These are phyloP conservation scores for Epichloe uncinata DNA, from an alignment of 2,329 filamentous ascomycete species.

Conservation along the genomic window DNA sequence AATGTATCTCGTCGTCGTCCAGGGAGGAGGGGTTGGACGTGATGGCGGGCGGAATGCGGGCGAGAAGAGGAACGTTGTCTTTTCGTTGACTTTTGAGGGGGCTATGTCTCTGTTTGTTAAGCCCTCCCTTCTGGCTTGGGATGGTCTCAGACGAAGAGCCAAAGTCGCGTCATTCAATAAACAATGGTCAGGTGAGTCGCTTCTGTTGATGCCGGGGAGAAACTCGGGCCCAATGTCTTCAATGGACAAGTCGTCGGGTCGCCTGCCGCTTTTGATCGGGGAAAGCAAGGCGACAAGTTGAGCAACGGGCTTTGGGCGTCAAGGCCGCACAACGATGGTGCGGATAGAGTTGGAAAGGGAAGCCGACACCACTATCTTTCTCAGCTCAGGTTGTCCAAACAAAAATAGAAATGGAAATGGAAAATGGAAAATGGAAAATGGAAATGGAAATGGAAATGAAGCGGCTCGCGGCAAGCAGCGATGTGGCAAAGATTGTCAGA, in stretches of 20 bases:
- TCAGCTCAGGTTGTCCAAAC: neutral
- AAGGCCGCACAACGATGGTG: neutral
- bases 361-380: neutral
- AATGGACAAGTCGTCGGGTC: neutral
- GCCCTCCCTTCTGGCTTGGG: slow-evolving; percentile 6
- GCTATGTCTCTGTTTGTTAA: slow-evolving; percentile 1
- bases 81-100: slow-evolving; percentile 3
- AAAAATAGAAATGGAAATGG: neutral
- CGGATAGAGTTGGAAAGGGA: neutral
- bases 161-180: slow-evolving; percentile 7
- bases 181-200: slow-evolving; percentile 3
- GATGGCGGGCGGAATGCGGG: slow-evolving; percentile 1
- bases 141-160: slow-evolving; percentile 7
- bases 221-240: neutral
- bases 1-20: neutral
- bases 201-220: neutral
- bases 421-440: too few species aligned
- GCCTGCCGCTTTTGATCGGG: neutral
- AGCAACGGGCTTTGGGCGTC: neutral
- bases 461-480: slow-evolving; percentile 1
- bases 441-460: neutral
- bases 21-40: neutral
- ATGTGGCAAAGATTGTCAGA: slow-evolving; percentile 1
- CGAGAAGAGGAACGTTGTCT: neutral
- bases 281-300: neutral